Evolutionary conservation across 192 early-diverging fungal genomes (phyloP).

Genomic region (Chytriomyces confervae): DNA sequence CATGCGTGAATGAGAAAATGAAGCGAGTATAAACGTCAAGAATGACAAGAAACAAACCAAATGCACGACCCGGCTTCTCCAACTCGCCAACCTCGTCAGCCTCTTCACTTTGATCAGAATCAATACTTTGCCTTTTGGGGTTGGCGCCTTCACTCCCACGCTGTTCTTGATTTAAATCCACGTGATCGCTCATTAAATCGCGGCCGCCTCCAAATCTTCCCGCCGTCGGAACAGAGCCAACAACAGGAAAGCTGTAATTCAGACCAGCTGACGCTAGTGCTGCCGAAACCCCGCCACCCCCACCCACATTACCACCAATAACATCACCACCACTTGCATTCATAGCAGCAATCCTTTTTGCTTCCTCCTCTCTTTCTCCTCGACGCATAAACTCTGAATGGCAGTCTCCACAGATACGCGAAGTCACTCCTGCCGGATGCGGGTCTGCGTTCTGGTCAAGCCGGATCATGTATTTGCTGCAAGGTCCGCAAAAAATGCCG

Average conservation of each 20-base stretch:
- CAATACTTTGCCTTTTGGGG: not conserved
- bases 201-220: not conserved
- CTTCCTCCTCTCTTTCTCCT: not conserved
- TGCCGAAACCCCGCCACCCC: not conserved
- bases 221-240: not conserved
- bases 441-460: conserved; percentile 26
- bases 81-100: not conserved
- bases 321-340: not conserved
- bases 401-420: conserved; percentile 13
- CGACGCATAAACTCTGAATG: not conserved
- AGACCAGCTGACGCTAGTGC: not conserved
- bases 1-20: not conserved
- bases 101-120: not conserved
- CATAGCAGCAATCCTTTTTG: not conserved
- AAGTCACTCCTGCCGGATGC: conserved; percentile 9
- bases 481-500: conserved; percentile 28
- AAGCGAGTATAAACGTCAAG: not conserved
- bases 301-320: not conserved
- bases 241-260: not conserved
- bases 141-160: not conserved
- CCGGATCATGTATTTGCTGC: conserved; percentile 1
- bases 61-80: not conserved
- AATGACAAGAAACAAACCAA: not conserved
- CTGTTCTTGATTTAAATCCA: not conserved
- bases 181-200: not conserved